Conservation (phyloP, 2,329 filamentous ascomycete species). For the Didymella glomerata region DNA sequence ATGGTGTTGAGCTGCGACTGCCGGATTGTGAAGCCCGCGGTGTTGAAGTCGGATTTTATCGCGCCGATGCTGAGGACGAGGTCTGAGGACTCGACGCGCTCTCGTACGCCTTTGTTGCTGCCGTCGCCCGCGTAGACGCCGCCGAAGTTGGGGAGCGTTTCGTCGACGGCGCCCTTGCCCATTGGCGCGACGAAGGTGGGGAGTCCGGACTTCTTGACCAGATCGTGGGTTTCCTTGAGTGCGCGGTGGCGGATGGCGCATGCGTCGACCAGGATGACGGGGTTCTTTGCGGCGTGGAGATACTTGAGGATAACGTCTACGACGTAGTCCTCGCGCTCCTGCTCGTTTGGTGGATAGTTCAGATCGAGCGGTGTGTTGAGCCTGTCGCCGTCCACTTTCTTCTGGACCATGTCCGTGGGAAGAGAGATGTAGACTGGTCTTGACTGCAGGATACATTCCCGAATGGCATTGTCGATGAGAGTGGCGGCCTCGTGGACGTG, state of each 20-base stretch:
- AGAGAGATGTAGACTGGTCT: constrained; percentile 85
- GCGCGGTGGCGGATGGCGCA: constrained; percentile 81
- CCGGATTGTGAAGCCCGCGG: constrained; percentile 81
- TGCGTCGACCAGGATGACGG: constrained; percentile 82
- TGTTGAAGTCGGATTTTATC: constrained; percentile 81
- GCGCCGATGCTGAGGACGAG: constrained; percentile 75
- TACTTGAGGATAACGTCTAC: constrained; percentile 79
- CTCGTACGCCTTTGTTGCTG: constrained; percentile 70
- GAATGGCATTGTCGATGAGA: constrained; percentile 80
- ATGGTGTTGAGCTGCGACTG: constrained; percentile 80
- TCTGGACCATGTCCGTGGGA: constrained; percentile 80
- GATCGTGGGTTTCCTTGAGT: constrained; percentile 73
- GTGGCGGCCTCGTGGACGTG: constrained; percentile 73
- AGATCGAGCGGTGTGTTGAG: constrained; percentile 77
- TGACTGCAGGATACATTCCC: constrained; percentile 75
- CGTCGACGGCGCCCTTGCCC: constrained; percentile 85
- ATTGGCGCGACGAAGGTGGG: constrained; percentile 90
- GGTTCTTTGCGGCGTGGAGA: constrained; percentile 75
- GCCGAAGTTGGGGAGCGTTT: constrained; percentile 76
- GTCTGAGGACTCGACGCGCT: constrained; percentile 73
- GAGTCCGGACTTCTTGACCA: constrained; percentile 76
- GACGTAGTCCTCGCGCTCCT: constrained; percentile 80
- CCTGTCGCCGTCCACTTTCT: constrained; percentile 77
- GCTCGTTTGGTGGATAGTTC: constrained; percentile 69
- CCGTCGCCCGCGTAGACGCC: constrained; percentile 87